Percentiles rank a stretch among this genome's conserved stretches.
Conservation (phyloP, 1,284 basidiomycete species). For the Rhodotorula sp. region DNA sequence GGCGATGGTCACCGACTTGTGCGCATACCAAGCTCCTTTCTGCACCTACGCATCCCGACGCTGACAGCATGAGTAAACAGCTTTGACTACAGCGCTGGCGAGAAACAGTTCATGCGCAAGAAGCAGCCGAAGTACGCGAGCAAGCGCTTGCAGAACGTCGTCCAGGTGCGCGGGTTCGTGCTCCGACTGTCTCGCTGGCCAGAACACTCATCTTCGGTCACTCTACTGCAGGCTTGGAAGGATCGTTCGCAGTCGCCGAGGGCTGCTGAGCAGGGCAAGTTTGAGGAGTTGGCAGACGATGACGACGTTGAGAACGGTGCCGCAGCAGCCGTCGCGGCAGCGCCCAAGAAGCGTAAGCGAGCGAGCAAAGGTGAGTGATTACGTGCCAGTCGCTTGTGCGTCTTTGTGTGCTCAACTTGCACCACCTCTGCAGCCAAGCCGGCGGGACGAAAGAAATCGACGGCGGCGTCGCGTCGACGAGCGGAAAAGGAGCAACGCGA, state of each 20-base stretch:
- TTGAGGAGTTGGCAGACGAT: conserved; percentile 7
- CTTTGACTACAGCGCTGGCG: conserved; percentile 55
- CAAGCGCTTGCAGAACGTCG: conserved; percentile 84
- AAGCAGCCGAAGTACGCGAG: conserved; percentile 62
- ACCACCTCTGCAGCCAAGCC: background rate
- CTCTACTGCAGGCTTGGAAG: conserved; percentile 17
- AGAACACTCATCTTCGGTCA: no score
- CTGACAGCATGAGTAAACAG: background rate
- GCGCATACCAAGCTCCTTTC: background rate
- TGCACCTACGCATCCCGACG: no score
- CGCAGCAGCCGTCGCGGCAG: conserved; percentile 13
- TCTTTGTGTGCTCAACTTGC: background rate
- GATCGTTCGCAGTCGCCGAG: conserved; percentile 1
- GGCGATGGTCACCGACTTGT: conserved; percentile 59
- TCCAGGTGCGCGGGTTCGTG: conserved; percentile 47
- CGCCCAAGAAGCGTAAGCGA: conserved; percentile 14
- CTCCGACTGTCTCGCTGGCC: background rate
- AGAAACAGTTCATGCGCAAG: conserved; percentile 47
- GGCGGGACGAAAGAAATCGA: conserved; percentile 13
- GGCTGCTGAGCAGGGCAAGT: conserved; percentile 19
- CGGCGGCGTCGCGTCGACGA: conserved; percentile 17
- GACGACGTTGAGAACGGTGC: background rate
- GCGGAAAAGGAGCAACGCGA: conserved; percentile 8
- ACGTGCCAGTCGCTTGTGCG: no score
- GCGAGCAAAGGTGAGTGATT: background rate